Percentiles rank a stretch among this genome's conserved stretches.
These are phyloP conservation scores for Ampelocalamus luodianensis DNA, from an alignment of 176 grass and related monocot species.

Conservation along the genomic window DNA sequence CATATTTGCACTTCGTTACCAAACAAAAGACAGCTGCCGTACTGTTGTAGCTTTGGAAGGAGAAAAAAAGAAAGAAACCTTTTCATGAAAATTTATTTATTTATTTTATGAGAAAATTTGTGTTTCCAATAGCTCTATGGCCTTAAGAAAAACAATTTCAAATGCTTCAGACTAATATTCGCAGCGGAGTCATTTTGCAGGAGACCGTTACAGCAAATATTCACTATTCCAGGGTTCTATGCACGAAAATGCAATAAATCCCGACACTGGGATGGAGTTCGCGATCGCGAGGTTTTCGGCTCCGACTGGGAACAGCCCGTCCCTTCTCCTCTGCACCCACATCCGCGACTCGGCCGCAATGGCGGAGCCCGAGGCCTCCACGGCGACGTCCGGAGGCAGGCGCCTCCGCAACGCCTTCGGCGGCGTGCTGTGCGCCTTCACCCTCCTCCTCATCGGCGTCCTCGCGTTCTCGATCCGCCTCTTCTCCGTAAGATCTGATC, in stretches of 20 bases:
- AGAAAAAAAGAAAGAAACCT: not conserved
- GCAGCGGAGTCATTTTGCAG: not conserved
- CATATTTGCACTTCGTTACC: not conserved
- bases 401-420: constrained; percentile 89
- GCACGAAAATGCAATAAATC: constrained; percentile 25
- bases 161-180: not conserved
- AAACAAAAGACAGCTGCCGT: not conserved
- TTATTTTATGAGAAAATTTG: not conserved
- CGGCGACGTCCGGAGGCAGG: constrained; percentile 35
- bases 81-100: not conserved
- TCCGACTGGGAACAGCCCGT: constrained; percentile 44
- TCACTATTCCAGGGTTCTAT: not conserved
- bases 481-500: constrained; percentile 86
- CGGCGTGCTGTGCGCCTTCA: constrained; percentile 76
- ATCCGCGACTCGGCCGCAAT: constrained; percentile 57
- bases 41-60: not conserved
- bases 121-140: not conserved
- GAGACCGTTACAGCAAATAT: not conserved
- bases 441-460: constrained; percentile 89
- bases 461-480: constrained; percentile 98
- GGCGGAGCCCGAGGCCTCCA: constrained; percentile 59
- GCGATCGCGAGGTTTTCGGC: constrained; percentile 48
- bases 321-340: not conserved
- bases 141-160: not conserved
- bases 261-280: not conserved